Percentiles rank a stretch among this genome's conserved stretches.
phyloP scores from a whole-genome alignment of 352 stramenopile species.

The Globisporangium perplexum region DNA sequence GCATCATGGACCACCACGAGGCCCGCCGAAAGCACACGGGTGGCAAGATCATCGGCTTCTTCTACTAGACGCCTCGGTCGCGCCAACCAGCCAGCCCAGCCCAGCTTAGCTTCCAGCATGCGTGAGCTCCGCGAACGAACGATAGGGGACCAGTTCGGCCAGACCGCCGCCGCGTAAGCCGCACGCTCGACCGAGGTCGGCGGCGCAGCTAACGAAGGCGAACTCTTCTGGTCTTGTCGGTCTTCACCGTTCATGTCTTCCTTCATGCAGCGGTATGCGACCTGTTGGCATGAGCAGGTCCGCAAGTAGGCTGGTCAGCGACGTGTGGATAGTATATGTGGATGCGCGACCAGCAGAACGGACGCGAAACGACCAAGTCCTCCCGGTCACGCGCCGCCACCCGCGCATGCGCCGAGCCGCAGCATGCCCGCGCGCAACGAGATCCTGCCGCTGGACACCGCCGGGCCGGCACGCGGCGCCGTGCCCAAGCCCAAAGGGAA shows the following conservation, averaged over 20 bases:
- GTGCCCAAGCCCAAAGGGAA: constrained; percentile 8
- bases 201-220: not conserved
- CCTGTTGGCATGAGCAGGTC: no score
- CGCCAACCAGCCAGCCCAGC: not conserved
- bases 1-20: constrained; percentile 92
- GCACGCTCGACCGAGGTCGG: no score
- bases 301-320: no score
- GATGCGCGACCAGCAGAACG: no score
- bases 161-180: not conserved
- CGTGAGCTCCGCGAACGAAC: constrained; percentile 1
- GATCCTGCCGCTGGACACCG: constrained; percentile 40
- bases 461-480: constrained; percentile 3
- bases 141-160: not conserved
- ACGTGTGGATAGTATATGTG: no score
- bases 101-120: not conserved
- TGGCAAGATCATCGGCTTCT: constrained; percentile 99
- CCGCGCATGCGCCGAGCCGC: not conserved
- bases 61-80: constrained; percentile 89
- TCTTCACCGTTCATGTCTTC: not conserved
- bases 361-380: no score
- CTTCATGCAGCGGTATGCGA: not conserved
- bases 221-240: not conserved
- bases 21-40: constrained; percentile 99
- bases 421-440: constrained; percentile 58
- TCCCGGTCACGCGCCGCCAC: no score